These are phyloP conservation scores for Oryza australiensis DNA, from an alignment of 176 grass and related monocot genomes.

Conservation along the genomic window DNA sequence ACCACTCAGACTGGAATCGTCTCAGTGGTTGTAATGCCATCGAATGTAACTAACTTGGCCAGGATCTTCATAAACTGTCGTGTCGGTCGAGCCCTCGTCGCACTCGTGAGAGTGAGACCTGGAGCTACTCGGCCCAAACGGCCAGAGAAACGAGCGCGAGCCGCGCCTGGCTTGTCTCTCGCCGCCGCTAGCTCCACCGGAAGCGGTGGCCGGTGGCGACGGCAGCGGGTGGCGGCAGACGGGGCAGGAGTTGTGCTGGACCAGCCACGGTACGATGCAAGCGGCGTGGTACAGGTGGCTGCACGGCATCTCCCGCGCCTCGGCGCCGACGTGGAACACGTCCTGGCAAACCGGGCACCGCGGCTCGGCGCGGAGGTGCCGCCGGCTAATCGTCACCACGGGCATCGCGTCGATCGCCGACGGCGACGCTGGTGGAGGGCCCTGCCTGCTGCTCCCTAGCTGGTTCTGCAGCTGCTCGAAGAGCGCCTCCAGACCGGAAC, in stretches of 20 bases:
- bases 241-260: constrained; percentile 65
- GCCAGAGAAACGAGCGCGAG: constrained; percentile 37
- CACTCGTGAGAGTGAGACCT: background rate
- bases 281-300: constrained; percentile 61
- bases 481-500: constrained; percentile 45
- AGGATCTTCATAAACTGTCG: constrained; percentile 30
- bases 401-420: constrained; percentile 54
- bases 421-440: constrained; percentile 42
- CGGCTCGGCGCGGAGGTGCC: constrained; percentile 42
- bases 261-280: constrained; percentile 62
- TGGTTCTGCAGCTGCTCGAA: constrained; percentile 44
- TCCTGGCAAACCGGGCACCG: constrained; percentile 65
- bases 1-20: background rate
- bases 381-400: constrained; percentile 38
- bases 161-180: constrained; percentile 27
- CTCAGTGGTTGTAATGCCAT: constrained; percentile 29
- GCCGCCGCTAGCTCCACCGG: background rate
- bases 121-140: constrained; percentile 34
- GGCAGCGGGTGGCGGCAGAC: constrained; percentile 59
- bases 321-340: constrained; percentile 45
- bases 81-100: background rate
- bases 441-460: constrained; percentile 17
- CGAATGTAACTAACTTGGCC: constrained; percentile 11
- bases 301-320: constrained; percentile 59
- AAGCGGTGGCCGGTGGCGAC: background rate